Percentiles rank a stretch among this genome's conserved stretches.
Conservation (phyloP, 306 rosid genomes). For the Cercis canadensis region DNA sequence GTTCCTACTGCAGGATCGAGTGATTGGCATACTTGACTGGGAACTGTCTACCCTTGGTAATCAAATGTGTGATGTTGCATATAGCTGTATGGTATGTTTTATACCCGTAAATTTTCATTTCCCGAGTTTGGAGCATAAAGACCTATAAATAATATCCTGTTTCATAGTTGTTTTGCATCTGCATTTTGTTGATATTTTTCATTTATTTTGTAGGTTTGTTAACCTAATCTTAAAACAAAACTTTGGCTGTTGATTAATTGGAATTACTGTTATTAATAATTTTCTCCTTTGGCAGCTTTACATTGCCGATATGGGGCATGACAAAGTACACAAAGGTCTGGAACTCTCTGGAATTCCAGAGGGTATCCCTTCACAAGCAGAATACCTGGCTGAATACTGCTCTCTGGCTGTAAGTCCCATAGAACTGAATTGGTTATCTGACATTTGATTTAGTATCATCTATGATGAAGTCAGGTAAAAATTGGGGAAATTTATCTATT, state of each 20-base stretch:
- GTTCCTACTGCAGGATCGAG: constrained; percentile 80
- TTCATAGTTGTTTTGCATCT: constrained; percentile 1
- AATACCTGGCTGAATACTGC: constrained; percentile 88
- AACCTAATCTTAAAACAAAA: constrained; percentile 7
- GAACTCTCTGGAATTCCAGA: constrained; percentile 66
- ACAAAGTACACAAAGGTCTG: constrained; percentile 56
- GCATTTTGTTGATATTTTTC: constrained; percentile 24
- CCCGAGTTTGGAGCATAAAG: constrained; percentile 10
- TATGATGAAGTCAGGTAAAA: neutral
- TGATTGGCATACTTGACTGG: constrained; percentile 96
- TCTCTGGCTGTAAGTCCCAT: constrained; percentile 66
- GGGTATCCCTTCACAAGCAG: constrained; percentile 85
- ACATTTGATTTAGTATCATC: neutral
- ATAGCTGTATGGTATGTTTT: constrained; percentile 73
- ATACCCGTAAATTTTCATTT: constrained; percentile 14
- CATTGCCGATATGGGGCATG: constrained; percentile 47
- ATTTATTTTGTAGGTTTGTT: constrained; percentile 12
- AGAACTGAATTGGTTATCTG: constrained; percentile 18
- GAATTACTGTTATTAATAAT: constrained; percentile 17
- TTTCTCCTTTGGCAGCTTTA: constrained; percentile 63
- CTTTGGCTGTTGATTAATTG: constrained; percentile 17
- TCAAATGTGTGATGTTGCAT: constrained; percentile 97
- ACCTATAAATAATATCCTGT: constrained; percentile 1
- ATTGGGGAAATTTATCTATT: constrained; percentile 17
- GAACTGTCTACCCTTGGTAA: constrained; percentile 95